Conservation (phyloP, 768 basidiomycete genomes). For the Russula emetica region DNA sequence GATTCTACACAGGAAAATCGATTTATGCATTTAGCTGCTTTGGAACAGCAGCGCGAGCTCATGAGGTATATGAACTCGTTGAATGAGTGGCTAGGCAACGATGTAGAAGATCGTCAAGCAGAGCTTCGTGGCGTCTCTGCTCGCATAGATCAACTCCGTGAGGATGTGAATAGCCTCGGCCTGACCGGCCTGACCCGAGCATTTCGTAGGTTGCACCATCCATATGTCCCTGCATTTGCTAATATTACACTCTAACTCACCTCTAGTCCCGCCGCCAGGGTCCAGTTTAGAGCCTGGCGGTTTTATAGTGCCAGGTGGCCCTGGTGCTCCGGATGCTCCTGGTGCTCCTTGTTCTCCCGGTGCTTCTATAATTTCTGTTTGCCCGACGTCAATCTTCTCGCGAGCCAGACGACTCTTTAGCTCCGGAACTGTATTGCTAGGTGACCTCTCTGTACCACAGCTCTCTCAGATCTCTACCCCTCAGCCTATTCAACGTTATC, state of each 20-base stretch:
- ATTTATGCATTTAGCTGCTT: constrained; percentile 63
- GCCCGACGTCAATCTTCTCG: background rate
- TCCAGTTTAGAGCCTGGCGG: constrained; percentile 6
- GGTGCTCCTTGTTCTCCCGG: background rate
- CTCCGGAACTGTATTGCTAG: background rate
- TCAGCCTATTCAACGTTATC: background rate
- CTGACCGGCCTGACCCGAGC: background rate
- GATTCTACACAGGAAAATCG: constrained; percentile 59
- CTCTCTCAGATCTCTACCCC: constrained; percentile 4
- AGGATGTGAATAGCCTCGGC: constrained; percentile 42
- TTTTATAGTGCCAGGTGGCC: constrained; percentile 10
- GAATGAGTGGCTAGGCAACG: constrained; percentile 75
- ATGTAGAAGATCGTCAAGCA: constrained; percentile 72
- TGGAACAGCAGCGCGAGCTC: constrained; percentile 74
- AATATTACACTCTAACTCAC: background rate
- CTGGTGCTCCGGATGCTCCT: background rate
- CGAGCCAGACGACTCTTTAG: too few relatives aligned
- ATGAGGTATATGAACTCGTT: constrained; percentile 74
- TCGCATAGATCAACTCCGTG: constrained; percentile 49
- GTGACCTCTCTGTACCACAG: background rate
- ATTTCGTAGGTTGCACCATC: background rate
- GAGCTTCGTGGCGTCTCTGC: constrained; percentile 65
- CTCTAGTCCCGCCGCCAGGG: constrained; percentile 6
- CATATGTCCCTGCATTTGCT: background rate
- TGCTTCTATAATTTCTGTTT: background rate